These are phyloP conservation scores for Aspergillus heteromorphus DNA, from an alignment of 495 filamentous ascomycete species.

Conservation along the genomic window DNA sequence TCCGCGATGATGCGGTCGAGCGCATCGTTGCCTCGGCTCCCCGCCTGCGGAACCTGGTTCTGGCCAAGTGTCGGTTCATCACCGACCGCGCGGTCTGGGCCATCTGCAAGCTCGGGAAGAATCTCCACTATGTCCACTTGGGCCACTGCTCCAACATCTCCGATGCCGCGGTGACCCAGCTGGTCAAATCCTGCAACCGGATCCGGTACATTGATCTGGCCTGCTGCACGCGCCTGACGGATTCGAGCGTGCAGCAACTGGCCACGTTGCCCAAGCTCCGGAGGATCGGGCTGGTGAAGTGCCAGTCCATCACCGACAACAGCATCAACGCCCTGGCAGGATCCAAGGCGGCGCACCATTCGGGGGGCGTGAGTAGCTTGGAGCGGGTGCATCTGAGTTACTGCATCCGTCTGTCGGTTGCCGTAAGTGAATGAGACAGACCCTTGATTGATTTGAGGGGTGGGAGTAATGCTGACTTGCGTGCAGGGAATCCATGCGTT, in stretches of 20 bases:
- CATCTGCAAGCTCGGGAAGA: slow-evolving; percentile 87
- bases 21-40: slow-evolving; percentile 82
- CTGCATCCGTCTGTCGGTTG: slow-evolving; percentile 73
- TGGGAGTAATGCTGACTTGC: slow-evolving; percentile 14
- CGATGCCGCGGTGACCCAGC: slow-evolving; percentile 72
- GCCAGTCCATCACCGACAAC: slow-evolving; percentile 76
- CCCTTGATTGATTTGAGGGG: too few relatives aligned
- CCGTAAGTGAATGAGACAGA: too few relatives aligned
- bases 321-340: slow-evolving; percentile 81
- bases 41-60: slow-evolving; percentile 82
- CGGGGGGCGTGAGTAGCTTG: slow-evolving; percentile 53
- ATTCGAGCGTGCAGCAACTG: slow-evolving; percentile 76
- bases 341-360: slow-evolving; percentile 39
- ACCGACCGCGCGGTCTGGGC: slow-evolving; percentile 84
- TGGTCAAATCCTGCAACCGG: slow-evolving; percentile 82
- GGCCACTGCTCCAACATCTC: slow-evolving; percentile 92
- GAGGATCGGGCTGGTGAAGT: slow-evolving; percentile 93
- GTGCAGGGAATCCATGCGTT: slow-evolving; percentile 83
- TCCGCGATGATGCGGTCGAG: slow-evolving; percentile 82
- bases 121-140: slow-evolving; percentile 91
- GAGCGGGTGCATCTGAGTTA: slow-evolving; percentile 98
- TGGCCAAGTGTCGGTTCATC: slow-evolving; percentile 89
- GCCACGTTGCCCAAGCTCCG: slow-evolving; percentile 87
- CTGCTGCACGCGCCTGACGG: slow-evolving; percentile 87
- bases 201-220: slow-evolving; percentile 97